A percentile compares a stretch with the other conserved stretches of the same genome.
These are phyloP conservation scores for Blastocystis hominis DNA, from an alignment of 352 stramenopile genomes.

Conservation along the genomic window DNA sequence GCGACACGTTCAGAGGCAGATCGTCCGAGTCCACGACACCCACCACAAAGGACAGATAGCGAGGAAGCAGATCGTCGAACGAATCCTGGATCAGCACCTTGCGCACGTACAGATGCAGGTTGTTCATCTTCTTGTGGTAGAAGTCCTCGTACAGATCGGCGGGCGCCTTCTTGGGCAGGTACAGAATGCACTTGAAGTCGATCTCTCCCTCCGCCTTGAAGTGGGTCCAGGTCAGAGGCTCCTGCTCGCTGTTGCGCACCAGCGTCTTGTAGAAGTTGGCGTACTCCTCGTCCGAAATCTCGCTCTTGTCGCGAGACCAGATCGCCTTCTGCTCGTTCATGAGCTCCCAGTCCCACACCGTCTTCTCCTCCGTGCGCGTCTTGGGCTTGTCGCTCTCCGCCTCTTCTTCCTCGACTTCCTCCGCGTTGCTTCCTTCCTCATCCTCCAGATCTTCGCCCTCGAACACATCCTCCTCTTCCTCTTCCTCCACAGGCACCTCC, in stretches of 20 bases:
- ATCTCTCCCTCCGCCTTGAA: slow-evolving; percentile 98
- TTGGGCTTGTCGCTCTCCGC: slow-evolving; percentile 66
- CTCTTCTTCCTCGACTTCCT: slow-evolving; percentile 70
- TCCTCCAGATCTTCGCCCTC: slow-evolving; percentile 66
- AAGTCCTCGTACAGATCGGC: slow-evolving; percentile 78
- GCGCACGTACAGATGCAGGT: slow-evolving; percentile 92
- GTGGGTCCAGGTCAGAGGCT: slow-evolving; percentile 90
- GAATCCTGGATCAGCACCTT: slow-evolving; percentile 98
- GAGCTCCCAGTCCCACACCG: slow-evolving; percentile 84
- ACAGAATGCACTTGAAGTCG: slow-evolving; percentile 98
- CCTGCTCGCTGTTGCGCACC: slow-evolving; percentile 70
- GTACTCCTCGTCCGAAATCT: slow-evolving; percentile 95
- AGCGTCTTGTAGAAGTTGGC: slow-evolving; percentile 90
- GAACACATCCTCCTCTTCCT: slow-evolving; percentile 69
- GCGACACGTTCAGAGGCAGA: slow-evolving; percentile 95
- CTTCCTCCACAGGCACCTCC: too few species aligned
- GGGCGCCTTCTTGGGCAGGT: slow-evolving; percentile 79
- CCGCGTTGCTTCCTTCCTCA: slow-evolving; percentile 64
- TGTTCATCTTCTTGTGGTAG: slow-evolving; percentile 75
- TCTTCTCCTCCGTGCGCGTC: slow-evolving; percentile 81
- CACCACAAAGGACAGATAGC: slow-evolving; percentile 95
- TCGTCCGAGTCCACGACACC: slow-evolving; percentile 97
- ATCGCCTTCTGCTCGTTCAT: slow-evolving; percentile 94
- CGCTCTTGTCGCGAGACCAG: slow-evolving; percentile 87
- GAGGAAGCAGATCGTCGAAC: slow-evolving; percentile 89